These are phyloP conservation scores for Opeltia flavorubescens DNA, from an alignment of 495 filamentous ascomycete species.

Conservation along the genomic window DNA sequence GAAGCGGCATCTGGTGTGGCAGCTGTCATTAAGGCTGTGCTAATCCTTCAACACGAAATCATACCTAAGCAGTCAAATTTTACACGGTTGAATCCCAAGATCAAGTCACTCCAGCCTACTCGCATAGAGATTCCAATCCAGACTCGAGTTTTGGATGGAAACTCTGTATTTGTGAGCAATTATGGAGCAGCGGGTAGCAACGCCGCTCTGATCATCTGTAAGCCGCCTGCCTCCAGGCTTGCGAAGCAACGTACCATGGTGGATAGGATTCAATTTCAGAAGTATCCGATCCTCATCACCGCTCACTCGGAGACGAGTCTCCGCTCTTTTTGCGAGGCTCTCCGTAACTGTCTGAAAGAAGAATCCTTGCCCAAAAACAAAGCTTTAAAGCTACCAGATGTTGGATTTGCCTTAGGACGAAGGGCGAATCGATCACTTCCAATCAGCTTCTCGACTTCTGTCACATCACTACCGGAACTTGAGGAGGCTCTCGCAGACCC, in stretches of 20 bases:
- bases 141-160: slow-evolving; percentile 14
- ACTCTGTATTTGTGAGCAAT: slow-evolving; percentile 23
- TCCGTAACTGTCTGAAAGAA: neutral
- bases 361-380: no score
- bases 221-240: slow-evolving; percentile 1
- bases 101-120: slow-evolving; percentile 19
- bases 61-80: slow-evolving; percentile 26
- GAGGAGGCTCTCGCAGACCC: no score
- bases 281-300: slow-evolving; percentile 5
- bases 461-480: no score
- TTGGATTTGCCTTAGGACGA: no score
- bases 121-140: slow-evolving; percentile 17
- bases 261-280: neutral
- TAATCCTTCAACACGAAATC: slow-evolving; percentile 28
- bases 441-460: no score
- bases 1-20: slow-evolving; percentile 32
- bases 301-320: neutral
- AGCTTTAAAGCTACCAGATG: no score
- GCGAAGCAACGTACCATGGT: neutral
- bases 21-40: slow-evolving; percentile 27
- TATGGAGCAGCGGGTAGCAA: slow-evolving; percentile 39
- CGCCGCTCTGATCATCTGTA: slow-evolving; percentile 28
- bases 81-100: slow-evolving; percentile 26
- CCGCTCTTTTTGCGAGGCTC: neutral
- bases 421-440: no score